Conservation (phyloP, 1,284 basidiomycete species). For the Termitomyces sp. region DNA sequence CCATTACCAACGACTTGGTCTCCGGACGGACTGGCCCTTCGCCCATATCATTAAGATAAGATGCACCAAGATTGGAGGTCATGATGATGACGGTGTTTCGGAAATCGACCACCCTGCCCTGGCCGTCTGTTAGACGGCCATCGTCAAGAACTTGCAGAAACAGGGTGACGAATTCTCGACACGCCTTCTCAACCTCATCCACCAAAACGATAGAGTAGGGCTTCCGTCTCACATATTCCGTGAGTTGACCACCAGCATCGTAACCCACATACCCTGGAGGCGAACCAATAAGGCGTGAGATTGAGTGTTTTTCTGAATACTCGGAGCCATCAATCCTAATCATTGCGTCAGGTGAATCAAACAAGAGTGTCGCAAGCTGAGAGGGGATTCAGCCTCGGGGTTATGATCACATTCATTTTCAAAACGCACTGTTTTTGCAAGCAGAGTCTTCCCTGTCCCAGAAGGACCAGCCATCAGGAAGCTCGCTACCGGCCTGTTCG, state of each 20-base stretch:
- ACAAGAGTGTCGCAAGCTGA: conserved; percentile 80
- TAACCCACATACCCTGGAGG: conserved; percentile 86
- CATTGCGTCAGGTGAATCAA: conserved; percentile 88
- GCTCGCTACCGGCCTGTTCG: conserved; percentile 83
- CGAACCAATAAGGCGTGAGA: conserved; percentile 85
- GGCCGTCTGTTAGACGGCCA: conserved; percentile 88
- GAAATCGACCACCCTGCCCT: conserved; percentile 73
- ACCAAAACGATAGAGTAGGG: conserved; percentile 81
- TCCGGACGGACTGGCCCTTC: conserved; percentile 65
- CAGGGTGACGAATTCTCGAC: conserved; percentile 84
- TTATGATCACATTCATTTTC: background rate
- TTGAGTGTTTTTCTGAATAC: conserved; percentile 92
- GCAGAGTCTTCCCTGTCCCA: conserved; percentile 83
- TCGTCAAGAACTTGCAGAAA: conserved; percentile 95
- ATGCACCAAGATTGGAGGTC: conserved; percentile 87
- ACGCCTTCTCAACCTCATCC: conserved; percentile 89
- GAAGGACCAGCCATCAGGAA: conserved; percentile 94
- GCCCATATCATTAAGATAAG: conserved; percentile 73
- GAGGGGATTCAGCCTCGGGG: conserved; percentile 17
- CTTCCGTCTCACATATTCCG: conserved; percentile 86
- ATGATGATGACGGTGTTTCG: conserved; percentile 90
- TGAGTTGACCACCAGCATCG: conserved; percentile 86
- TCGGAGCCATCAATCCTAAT: conserved; percentile 90
- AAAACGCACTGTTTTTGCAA: conserved; percentile 81
- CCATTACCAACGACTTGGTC: conserved; percentile 70